Evolutionary conservation across 1,284 basidiomycete genomes (phyloP).

Genomic region (Fomitopsis palustris): DNA sequence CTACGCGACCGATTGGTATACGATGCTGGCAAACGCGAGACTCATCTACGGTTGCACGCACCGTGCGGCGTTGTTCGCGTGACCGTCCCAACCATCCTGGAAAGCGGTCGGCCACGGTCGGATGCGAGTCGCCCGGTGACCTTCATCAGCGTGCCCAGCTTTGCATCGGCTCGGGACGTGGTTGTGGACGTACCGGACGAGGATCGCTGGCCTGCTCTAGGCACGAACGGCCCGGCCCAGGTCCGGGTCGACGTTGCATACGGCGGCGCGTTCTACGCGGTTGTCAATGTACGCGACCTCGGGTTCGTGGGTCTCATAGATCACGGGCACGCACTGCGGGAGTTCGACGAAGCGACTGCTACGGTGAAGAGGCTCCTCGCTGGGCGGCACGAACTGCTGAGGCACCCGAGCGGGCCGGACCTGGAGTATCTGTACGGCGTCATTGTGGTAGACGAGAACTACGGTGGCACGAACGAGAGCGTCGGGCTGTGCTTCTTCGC

Average conservation of each 20-base stretch:
- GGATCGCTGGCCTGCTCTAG: slow-evolving; percentile 27
- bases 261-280: slow-evolving; percentile 42
- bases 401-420: slow-evolving; percentile 31
- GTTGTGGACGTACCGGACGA: slow-evolving; percentile 26
- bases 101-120: slow-evolving; percentile 15
- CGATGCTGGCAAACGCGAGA: slow-evolving; percentile 19
- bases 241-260: slow-evolving; percentile 37
- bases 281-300: slow-evolving; percentile 31
- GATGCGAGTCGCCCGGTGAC: slow-evolving; percentile 29
- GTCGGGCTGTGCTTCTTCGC: slow-evolving; percentile 39
- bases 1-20: slow-evolving; percentile 23
- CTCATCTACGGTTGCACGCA: slow-evolving; percentile 32
- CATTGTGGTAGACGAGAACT: slow-evolving; percentile 31
- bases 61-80: slow-evolving; percentile 38
- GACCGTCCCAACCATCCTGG: slow-evolving; percentile 24
- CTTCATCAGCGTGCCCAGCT: slow-evolving; percentile 36
- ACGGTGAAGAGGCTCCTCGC: slow-evolving; percentile 23
- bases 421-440: slow-evolving; percentile 37
- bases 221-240: slow-evolving; percentile 7
- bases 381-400: slow-evolving; percentile 24
- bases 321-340: slow-evolving; percentile 16
- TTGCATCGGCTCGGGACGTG: slow-evolving; percentile 27
- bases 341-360: slow-evolving; percentile 30
- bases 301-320: slow-evolving; percentile 28
- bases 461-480: slow-evolving; percentile 16